Base-by-base conservation (phyloP, 805 yeast species). In the Starmerella sp. region DNA sequence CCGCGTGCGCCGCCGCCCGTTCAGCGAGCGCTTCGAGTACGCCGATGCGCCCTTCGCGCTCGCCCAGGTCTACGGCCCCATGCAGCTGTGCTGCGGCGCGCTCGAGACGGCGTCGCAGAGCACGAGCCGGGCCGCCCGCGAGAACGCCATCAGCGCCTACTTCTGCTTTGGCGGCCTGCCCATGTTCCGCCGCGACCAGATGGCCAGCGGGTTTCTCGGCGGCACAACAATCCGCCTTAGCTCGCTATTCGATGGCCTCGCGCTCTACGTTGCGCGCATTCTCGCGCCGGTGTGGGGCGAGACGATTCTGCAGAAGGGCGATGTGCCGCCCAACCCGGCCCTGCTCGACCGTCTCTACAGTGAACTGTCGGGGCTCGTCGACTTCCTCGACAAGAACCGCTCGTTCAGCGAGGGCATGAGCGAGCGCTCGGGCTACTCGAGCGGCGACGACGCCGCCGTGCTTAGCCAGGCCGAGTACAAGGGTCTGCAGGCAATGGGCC, bases 81-180 rank as follows among this genome's bases (percentile, higher is more conserved):
- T 86, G 52, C 98, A 95, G 67, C 83, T 95, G 4, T 91, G 97
- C 65, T 83, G 96, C 0, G 82, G 93, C 1, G 85, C 96, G 10
- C 74, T 93, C 51, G 84, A 85, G 60, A 80, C 88, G 52, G 86
- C 96, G 1, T 85, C 71, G 11, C 57, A 95, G 65, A 82, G 86
- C 54, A 79, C 79, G 60, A 44, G 54, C 28, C 54, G 56, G 14
- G 53, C 51, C 77, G 79, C 57, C 71, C 91, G 66, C 17, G 66
- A 63, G 35, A 48, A 49, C 15, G 66, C 66, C 6, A 57, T 62
- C 29, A 49, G 56, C 15, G 32, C 58, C 11, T 61, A 51, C 52
- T 63, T 63, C 63, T 39, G 63, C 39, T 58, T 63, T 36, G 66
- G 66, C 15, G 66, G 66, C 8, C 48, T 62, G 44, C 64, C 66